phyloP scores from a whole-genome alignment of 129 eudicot species.

The Cynara cardunculus region DNA sequence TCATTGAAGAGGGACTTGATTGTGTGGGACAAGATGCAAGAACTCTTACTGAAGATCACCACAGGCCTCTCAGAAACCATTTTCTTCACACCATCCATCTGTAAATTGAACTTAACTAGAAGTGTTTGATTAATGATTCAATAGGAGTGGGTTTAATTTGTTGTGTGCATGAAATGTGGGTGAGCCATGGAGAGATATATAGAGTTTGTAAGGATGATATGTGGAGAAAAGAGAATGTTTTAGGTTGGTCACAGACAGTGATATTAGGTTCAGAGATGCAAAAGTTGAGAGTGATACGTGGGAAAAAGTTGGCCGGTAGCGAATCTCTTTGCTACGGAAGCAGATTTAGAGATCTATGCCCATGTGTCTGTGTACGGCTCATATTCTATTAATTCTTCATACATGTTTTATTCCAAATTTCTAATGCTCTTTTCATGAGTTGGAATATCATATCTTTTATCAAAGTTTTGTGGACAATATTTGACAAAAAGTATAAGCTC shows the following conservation, averaged over 20 bases:
- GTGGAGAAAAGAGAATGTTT: slow-evolving; percentile 34
- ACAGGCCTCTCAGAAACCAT: slow-evolving; percentile 73
- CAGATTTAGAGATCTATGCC: not conserved
- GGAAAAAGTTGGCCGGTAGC: slow-evolving; percentile 21
- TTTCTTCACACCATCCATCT: slow-evolving; percentile 60
- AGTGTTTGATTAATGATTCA: not conserved
- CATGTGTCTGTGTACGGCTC: slow-evolving; percentile 26
- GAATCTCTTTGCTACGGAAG: slow-evolving; percentile 20
- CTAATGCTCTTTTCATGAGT: slow-evolving; percentile 14
- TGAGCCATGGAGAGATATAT: slow-evolving; percentile 1
- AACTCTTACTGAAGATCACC: slow-evolving; percentile 78
- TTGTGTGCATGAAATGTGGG: slow-evolving; percentile 1
- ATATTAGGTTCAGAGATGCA: slow-evolving; percentile 18
- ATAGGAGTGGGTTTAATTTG: not conserved
- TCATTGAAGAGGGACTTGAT: slow-evolving; percentile 52
- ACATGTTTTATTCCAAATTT: slow-evolving; percentile 9
- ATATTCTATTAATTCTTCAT: slow-evolving; percentile 2
- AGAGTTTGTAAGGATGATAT: not conserved
- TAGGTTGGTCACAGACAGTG: slow-evolving; percentile 15
- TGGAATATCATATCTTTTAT: not conserved
- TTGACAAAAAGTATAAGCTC: not conserved
- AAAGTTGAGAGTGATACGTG: slow-evolving; percentile 12
- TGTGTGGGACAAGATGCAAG: slow-evolving; percentile 68
- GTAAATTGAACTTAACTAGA: not conserved
- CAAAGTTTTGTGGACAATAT: not conserved